Percentiles rank a stretch among this genome's conserved stretches.
Evolutionary conservation across 2,329 filamentous ascomycete genomes (phyloP).

Genomic region (Cladosporium sp.): DNA sequence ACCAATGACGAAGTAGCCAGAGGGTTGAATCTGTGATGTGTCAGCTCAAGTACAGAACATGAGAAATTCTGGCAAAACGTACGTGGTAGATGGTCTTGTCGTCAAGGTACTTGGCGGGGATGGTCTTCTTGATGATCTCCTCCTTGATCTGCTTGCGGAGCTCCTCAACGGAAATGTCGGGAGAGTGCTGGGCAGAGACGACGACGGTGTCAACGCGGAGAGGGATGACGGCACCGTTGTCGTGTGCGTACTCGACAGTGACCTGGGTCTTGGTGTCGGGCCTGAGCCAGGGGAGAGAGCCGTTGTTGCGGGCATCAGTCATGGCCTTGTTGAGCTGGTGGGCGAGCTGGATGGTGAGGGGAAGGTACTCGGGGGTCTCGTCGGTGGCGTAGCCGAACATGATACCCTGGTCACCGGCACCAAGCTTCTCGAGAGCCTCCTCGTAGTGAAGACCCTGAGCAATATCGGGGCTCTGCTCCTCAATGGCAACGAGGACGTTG

Average conservation of each 20-base stretch:
- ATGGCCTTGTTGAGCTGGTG: constrained; percentile 98
- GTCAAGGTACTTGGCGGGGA: constrained; percentile 87
- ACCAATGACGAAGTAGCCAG: constrained; percentile 97
- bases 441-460: constrained; percentile 99
- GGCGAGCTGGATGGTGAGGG: constrained; percentile 87
- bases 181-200: constrained; percentile 90
- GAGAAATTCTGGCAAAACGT: constrained; percentile 40
- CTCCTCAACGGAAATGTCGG: constrained; percentile 84
- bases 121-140: constrained; percentile 95
- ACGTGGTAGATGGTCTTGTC: constrained; percentile 95
- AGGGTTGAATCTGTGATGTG: constrained; percentile 75
- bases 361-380: constrained; percentile 96
- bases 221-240: constrained; percentile 89
- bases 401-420: constrained; percentile 99
- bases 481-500: constrained; percentile 97
- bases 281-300: constrained; percentile 86
- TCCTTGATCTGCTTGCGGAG: constrained; percentile 93
- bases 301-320: constrained; percentile 83
- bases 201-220: constrained; percentile 94
- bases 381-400: constrained; percentile 99
- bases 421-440: constrained; percentile 93
- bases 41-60: constrained; percentile 3
- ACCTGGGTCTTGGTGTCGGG: constrained; percentile 99
- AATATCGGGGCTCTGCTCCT: constrained; percentile 98
- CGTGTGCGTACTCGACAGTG: constrained; percentile 97